Percentiles rank a stretch among this genome's conserved stretches.
Conservation (phyloP, 768 basidiomycete species). For the Harrya chromipes region DNA sequence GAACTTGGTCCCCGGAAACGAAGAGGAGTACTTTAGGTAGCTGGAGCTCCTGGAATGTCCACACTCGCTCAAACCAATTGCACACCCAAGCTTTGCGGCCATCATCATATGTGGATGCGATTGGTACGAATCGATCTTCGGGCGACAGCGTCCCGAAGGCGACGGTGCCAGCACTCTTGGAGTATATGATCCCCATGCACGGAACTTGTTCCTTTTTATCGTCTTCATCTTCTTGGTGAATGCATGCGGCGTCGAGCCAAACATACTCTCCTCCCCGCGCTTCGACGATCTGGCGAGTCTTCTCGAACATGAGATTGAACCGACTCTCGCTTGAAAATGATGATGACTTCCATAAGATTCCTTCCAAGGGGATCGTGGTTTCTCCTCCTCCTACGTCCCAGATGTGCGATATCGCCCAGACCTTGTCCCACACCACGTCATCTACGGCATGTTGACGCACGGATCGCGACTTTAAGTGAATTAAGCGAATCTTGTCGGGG, state of each 20-base stretch:
- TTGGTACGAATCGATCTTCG: background rate
- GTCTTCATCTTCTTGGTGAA: background rate
- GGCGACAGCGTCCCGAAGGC: constrained; percentile 5
- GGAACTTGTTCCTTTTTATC: constrained; percentile 5
- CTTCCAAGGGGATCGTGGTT: background rate
- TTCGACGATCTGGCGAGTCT: background rate
- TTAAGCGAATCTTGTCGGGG: background rate
- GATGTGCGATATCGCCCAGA: constrained; percentile 10
- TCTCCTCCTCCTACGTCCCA: constrained; percentile 2
- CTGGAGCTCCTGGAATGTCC: constrained; percentile 15
- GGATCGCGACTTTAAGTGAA: background rate
- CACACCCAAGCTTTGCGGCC: constrained; percentile 12
- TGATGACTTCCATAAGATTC: constrained; percentile 1
- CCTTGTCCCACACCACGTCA: background rate
- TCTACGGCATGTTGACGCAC: background rate
- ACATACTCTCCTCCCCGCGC: constrained; percentile 1
- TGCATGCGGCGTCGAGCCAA: constrained; percentile 12
- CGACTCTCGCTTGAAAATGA: constrained; percentile 6
- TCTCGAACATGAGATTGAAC: constrained; percentile 2
- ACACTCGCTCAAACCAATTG: constrained; percentile 13
- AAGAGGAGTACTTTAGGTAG: constrained; percentile 5
- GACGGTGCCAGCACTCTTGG: constrained; percentile 5
- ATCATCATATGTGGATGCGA: background rate
- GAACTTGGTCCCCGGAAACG: constrained; percentile 7
- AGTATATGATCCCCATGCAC: constrained; percentile 7